Percentiles rank a stretch among this genome's conserved stretches.
phyloP scores from a whole-genome alignment of 768 basidiomycete species.

The Chalciporus piperatus region DNA sequence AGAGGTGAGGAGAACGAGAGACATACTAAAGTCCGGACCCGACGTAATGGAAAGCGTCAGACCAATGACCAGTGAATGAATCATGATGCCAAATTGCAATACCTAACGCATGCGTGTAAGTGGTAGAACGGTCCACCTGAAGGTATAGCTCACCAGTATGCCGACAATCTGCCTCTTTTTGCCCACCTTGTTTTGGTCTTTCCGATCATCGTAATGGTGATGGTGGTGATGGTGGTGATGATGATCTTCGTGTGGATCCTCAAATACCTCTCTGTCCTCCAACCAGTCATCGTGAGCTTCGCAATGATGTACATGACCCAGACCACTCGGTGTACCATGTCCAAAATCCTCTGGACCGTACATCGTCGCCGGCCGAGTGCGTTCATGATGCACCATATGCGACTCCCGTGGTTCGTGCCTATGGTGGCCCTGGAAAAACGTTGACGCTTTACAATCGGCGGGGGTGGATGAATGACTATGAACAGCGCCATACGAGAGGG shows the following conservation, averaged over 20 bases:
- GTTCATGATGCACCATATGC: conserved; percentile 32
- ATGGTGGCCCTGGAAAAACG: conserved; percentile 36
- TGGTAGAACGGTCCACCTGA: neutral
- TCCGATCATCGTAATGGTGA: neutral
- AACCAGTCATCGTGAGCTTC: conserved; percentile 9
- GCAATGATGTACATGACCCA: conserved; percentile 1
- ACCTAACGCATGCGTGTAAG: conserved; percentile 43
- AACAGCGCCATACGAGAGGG: conserved; percentile 22
- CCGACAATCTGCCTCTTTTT: conserved; percentile 68
- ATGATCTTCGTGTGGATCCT: neutral
- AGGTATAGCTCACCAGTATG: conserved; percentile 48
- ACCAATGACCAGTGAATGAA: conserved; percentile 80
- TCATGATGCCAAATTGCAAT: conserved; percentile 82
- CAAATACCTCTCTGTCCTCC: neutral
- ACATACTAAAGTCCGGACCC: conserved; percentile 70
- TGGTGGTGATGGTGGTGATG: neutral
- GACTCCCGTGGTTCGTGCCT: conserved; percentile 29
- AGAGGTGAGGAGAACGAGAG: neutral
- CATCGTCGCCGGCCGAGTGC: conserved; percentile 18
- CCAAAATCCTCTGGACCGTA: conserved; percentile 18
- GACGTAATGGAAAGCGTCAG: conserved; percentile 69
- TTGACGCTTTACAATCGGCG: conserved; percentile 1
- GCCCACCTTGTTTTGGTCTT: conserved; percentile 38
- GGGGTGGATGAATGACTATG: conserved; percentile 2
- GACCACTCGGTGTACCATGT: neutral